Conservation (phyloP, 2,329 filamentous ascomycete species). For the Monilinia vaccinii-corymbosi region DNA sequence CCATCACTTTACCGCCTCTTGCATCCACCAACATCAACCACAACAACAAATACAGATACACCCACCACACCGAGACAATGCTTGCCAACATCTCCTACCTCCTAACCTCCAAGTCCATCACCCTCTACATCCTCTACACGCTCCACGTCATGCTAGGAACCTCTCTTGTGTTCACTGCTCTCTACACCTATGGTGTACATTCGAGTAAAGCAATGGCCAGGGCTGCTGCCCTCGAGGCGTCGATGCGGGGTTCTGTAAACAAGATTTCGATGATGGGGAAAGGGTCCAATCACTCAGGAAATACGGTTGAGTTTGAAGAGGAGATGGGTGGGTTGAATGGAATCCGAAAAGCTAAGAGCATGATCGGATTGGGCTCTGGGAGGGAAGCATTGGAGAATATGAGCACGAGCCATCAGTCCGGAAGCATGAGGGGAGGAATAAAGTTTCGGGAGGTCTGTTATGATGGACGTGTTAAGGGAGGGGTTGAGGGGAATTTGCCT, state of each 20-base stretch:
- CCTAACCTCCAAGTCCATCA: slow-evolving; percentile 6
- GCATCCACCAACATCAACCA: background rate
- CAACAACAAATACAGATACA: background rate
- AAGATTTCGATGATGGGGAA: background rate
- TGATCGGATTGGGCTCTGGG: background rate
- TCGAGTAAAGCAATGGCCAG: slow-evolving; percentile 7
- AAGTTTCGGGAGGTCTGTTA: slow-evolving; percentile 6
- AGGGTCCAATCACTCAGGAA: background rate
- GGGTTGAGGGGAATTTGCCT: background rate
- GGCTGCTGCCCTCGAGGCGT: background rate
- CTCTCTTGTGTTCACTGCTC: slow-evolving; percentile 7
- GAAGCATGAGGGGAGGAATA: background rate
- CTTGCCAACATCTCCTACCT: slow-evolving; percentile 8
- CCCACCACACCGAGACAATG: background rate
- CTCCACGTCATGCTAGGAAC: slow-evolving; percentile 8
- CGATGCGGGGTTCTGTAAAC: background rate
- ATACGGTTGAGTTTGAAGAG: background rate
- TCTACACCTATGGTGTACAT: slow-evolving; percentile 2
- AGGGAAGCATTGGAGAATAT: background rate
- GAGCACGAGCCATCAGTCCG: background rate
- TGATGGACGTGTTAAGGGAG: background rate
- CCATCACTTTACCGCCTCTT: background rate
- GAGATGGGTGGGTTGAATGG: background rate
- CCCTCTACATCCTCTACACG: slow-evolving; percentile 7
- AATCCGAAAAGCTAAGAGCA: background rate